These are phyloP conservation scores for Euclidium syriacum DNA, from an alignment of 345 rosid genomes.

Conservation along the genomic window DNA sequence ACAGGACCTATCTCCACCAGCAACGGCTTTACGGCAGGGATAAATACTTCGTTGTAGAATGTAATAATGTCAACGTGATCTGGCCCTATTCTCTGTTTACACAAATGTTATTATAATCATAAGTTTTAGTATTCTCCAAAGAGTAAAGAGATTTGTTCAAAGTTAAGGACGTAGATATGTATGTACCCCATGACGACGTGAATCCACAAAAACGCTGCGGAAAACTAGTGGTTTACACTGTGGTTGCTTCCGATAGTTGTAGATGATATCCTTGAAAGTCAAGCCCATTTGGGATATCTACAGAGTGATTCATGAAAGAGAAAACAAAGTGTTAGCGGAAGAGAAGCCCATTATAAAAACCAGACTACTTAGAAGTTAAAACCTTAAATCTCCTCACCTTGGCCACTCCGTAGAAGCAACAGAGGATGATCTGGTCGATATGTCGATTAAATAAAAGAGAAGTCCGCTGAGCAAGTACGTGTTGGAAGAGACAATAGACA, in stretches of 20 bases:
- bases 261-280: constrained; percentile 77
- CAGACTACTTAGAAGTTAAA: not conserved
- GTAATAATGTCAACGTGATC: constrained; percentile 90
- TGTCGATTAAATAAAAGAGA: constrained; percentile 73
- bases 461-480: constrained; percentile 55
- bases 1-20: constrained; percentile 77
- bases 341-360: constrained; percentile 5
- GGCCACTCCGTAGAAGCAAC: constrained; percentile 83
- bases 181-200: constrained; percentile 46
- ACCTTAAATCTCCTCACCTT: constrained; percentile 47
- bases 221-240: constrained; percentile 92
- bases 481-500: constrained; percentile 66
- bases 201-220: constrained; percentile 76
- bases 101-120: constrained; percentile 24
- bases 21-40: constrained; percentile 79
- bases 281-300: constrained; percentile 84
- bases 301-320: constrained; percentile 23
- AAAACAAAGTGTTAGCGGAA: constrained; percentile 21
- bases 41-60: constrained; percentile 84
- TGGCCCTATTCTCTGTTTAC: constrained; percentile 70
- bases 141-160: not conserved
- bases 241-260: constrained; percentile 90
- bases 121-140: constrained; percentile 22
- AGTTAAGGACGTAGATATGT: not conserved
- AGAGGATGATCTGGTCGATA: constrained; percentile 79